phyloP scores from a whole-genome alignment of 2,329 filamentous ascomycete species.

The Phaeosphaeriaceae sp. region DNA sequence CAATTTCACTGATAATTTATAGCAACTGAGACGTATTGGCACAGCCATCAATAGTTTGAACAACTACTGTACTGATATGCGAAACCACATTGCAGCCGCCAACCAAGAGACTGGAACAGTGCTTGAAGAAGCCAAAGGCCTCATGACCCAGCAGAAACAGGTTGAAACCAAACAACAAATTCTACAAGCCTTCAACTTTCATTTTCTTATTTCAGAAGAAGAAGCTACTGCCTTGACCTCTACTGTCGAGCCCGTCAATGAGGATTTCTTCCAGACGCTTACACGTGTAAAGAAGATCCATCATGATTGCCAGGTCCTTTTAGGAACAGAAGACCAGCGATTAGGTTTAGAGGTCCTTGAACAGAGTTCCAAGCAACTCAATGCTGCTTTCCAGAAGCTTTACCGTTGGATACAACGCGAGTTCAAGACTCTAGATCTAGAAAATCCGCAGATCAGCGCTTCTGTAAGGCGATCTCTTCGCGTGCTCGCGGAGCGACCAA shows the following conservation, averaged over 20 bases:
- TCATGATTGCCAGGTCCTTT: constrained; percentile 83
- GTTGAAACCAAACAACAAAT: constrained; percentile 81
- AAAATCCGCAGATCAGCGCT: constrained; percentile 89
- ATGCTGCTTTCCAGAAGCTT: constrained; percentile 90
- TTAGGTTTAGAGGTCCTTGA: constrained; percentile 91
- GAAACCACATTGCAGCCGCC: constrained; percentile 75
- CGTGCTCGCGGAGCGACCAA: constrained; percentile 86
- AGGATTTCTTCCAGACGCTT: constrained; percentile 80
- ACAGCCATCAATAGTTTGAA: constrained; percentile 79
- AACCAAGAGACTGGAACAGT: constrained; percentile 76
- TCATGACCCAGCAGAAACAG: constrained; percentile 75
- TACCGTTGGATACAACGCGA: constrained; percentile 95
- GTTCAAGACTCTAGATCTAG: constrained; percentile 89
- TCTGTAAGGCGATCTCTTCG: constrained; percentile 83
- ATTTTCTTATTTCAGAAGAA: constrained; percentile 84
- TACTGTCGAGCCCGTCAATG: constrained; percentile 80
- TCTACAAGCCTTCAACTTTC: constrained; percentile 75
- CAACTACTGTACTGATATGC: constrained; percentile 79
- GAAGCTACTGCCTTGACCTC: constrained; percentile 79
- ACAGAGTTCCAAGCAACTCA: constrained; percentile 83
- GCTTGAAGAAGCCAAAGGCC: constrained; percentile 74
- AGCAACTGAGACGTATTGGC: constrained; percentile 89
- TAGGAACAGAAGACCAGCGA: constrained; percentile 88
- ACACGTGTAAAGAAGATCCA: constrained; percentile 84
- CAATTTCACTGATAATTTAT: constrained; percentile 31